Evolutionary conservation across 129 eudicot species (phyloP), one percentile per base, ranked within the genome.

Genomic region (Saposhnikovia divaricata): DNA sequence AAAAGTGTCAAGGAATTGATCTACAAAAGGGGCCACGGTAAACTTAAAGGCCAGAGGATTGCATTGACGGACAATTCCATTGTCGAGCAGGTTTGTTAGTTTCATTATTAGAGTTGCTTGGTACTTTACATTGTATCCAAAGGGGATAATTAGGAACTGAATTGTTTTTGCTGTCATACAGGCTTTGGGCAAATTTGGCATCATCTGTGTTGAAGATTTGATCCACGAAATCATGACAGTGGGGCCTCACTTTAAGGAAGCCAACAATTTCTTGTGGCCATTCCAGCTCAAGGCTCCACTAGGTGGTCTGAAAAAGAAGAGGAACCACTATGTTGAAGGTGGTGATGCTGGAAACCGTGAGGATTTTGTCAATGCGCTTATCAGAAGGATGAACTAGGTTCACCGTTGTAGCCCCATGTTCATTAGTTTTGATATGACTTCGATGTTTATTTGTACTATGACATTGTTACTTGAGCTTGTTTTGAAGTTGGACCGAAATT

Each of bases 291-390:
- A 79, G 76, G 94, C 97, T 40, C 97, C 97, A n/a, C 78, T 92
- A 86, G 94, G 97, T 55, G 94, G 97, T 28, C 42, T 89, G 78
- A 86, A 88, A 84, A 92, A 87, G 86, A 92, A 92, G 88, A 88
- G 94, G 80, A 92, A 88, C 70, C 97, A 92, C 83, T 92, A 89
- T 59, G 92, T 92, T 40, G 97, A 92, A 85, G 97, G 94, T 2
- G 97, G 97, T 37, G 94, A 92, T 84, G 97, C 97, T 79, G 97
- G 97, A 78, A 92, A 90, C 28, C 89, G 95, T 18, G 95, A 92
- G 81, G 91, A 89, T 74, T 85, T 75, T 81, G 89, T 90, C 80
- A 92, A 92, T 19, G 90, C 84, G 78, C 97, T 92, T 43, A 90
- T 90, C 78, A 87, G 97, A 86, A 88, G 97, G 78, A 92, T 89